Evolutionary conservation across 495 filamentous ascomycete genomes (phyloP).

Genomic region (Apodospora peruviana): DNA sequence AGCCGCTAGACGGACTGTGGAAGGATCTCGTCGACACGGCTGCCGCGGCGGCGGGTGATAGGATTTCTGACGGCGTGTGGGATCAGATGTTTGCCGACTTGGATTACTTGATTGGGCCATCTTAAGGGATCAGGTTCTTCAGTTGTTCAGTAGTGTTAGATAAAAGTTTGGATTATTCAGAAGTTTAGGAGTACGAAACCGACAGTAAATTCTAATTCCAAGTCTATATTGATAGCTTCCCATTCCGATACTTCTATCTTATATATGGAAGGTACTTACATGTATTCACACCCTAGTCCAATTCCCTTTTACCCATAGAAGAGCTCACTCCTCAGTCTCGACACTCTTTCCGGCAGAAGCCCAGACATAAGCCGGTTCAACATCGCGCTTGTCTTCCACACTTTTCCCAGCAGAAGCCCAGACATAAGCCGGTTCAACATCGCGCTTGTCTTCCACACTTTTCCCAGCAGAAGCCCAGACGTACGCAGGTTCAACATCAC

Average conservation of each 20-base stretch:
- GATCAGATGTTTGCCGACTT: not conserved
- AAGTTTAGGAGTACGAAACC: too few relatives aligned
- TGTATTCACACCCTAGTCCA: too few relatives aligned
- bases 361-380: not conserved
- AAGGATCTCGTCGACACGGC: not conserved
- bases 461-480: not conserved
- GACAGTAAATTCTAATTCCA: too few relatives aligned
- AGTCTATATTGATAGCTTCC: too few relatives aligned
- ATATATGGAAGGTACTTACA: too few relatives aligned
- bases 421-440: not conserved
- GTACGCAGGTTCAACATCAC: not conserved
- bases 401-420: not conserved
- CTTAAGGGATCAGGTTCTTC: too few relatives aligned
- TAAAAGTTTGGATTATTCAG: too few relatives aligned
- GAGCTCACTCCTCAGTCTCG: too few relatives aligned
- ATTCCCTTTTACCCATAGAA: too few relatives aligned
- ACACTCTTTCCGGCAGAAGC: not conserved
- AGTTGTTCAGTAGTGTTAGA: too few relatives aligned
- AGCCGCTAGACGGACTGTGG: not conserved
- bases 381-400: not conserved
- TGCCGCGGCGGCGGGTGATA: not conserved
- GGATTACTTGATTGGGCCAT: not conserved
- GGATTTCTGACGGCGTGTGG: not conserved
- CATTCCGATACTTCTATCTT: too few relatives aligned
- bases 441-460: not conserved